Base-by-base conservation (phyloP, 225 moss, liverwort and hornwort genomes). In the Asterella californica region DNA sequence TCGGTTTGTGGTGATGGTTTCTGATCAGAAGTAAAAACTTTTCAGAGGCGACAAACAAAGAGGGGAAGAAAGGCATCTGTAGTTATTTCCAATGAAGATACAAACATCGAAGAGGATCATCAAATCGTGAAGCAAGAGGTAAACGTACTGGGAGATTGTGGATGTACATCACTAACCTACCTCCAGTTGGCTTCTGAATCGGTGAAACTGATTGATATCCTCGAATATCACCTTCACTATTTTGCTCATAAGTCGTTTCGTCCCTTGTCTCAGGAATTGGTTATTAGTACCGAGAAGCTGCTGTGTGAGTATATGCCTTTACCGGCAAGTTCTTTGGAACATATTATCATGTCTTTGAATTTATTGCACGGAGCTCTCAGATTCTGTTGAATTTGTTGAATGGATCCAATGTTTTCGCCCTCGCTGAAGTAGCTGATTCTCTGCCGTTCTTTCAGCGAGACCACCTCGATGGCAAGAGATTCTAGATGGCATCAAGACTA, bases 391-490 rank as follows among this genome's bases (percentile, higher is more conserved):
- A 21, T 38, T 71, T 37, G 32, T 1, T 36, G 25, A 29, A 29
- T 1, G 33, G 27, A 30, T 15, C n/a, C 38, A 29, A 48, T 27
- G 42, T 48, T 49, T 48, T 25, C 18, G 18, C 37, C 6, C 38
- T 18, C 15, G 3, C 67, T 12, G 24, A 15, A 27, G 67, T 30
- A 68, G 67, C 15, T 68, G n/a, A 15, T 29, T 33, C 15, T 27
- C 67, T 4, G 4, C 15, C 57, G 12, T 0, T 18, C 48, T 50
- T 18, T 46, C 83, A 87, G 87, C 60, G 24, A 79, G 62, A 70
- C 86, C 86, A 47, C 78, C 78, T 46, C 85, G 53, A 59, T 88
- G 87, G 87, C 75, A 85, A 75, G 78, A 88, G 37, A 76, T 85
- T 34, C 45, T 88, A 65, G 73, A 83, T 21, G 84, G 87, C 49